Base-by-base conservation (phyloP, 306 rosid genomes). In the Trifolium repens region DNA sequence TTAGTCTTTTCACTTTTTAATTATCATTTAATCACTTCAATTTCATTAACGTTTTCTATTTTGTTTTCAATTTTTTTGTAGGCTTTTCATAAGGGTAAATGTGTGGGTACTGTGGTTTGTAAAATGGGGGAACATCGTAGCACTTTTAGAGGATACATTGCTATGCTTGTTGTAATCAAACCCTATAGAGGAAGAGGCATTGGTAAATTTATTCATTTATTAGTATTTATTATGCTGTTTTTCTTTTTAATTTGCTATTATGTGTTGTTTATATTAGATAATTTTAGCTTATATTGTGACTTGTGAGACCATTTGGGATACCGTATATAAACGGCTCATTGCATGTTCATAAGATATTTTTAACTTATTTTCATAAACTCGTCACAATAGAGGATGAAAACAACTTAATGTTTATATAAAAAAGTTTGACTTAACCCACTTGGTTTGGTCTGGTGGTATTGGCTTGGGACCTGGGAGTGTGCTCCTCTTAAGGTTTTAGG, bases 91-190 rank as follows among this genome's bases (percentile, higher is more conserved):
- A 68, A 76, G 54, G 99, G 97, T 43, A 88, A 83, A 84, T 92
- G 97, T 58, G 96, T 94, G 64, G 98, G 98, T 24, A 94, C 98
- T 44, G 96, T 94, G 76, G 97, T 94, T 14, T 94, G 98, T 85
- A 94, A 94, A 79, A 94, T 90, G 97, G 96, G 98, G 10, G 97
- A 94, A 75, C 97, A 94, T 76, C 90, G 98, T 17, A 89, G 78
- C 75, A 78, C 89, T 42, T 90, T 85, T 85, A 90, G 99, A 85
- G 99, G 99, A 0, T 94, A 94, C 80, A 94, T 94, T 78, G 99
- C 96, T 5, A 94, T 94, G 99, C 77, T 94, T 39, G 99, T 92
- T 70, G 97, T 94, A 15, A 88, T 94, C 81, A 92, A 91, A 52
- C 88, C 98, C 64, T 91, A 87, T 22, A 86, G 98, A 85, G 96